phyloP scores from a whole-genome alignment of 352 stramenopile species.

The Phytopythium litorale region DNA sequence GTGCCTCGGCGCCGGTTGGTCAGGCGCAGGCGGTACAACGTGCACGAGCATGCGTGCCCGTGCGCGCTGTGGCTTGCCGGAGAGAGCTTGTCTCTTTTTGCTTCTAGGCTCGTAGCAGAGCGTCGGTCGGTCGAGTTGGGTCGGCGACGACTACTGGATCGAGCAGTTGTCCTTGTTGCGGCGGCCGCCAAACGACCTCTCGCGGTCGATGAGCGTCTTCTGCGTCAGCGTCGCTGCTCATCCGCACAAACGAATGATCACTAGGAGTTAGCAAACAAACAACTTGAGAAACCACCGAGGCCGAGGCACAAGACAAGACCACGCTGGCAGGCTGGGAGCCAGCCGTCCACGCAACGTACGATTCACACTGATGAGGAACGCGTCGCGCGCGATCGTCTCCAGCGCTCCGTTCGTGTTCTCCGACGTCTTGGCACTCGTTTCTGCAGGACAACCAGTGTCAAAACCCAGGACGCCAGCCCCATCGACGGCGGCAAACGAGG shows the following conservation, averaged over 20 bases:
- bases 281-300: slow-evolving; percentile 9
- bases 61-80: slow-evolving; percentile 5
- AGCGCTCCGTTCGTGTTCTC: slow-evolving; percentile 85
- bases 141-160: slow-evolving; percentile 39
- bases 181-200: slow-evolving; percentile 64
- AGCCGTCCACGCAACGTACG: slow-evolving; percentile 37
- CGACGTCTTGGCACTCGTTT: slow-evolving; percentile 88
- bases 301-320: neutral
- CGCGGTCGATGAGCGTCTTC: slow-evolving; percentile 75
- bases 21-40: slow-evolving; percentile 5
- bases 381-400: slow-evolving; percentile 83
- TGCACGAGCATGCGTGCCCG: neutral
- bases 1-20: neutral
- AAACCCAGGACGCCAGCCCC: slow-evolving; percentile 2
- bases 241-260: slow-evolving; percentile 6
- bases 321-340: neutral
- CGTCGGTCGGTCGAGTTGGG: neutral
- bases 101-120: slow-evolving; percentile 11
- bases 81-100: slow-evolving; percentile 28
- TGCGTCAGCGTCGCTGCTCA: slow-evolving; percentile 63
- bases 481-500: neutral
- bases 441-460: slow-evolving; percentile 24
- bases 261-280: slow-evolving; percentile 5
- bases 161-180: slow-evolving; percentile 82
- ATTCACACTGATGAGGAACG: slow-evolving; percentile 84